Percentiles rank a stretch among this genome's conserved stretches.
phyloP scores from a whole-genome alignment of 2,329 filamentous ascomycete species.

The Monilinia fructigena region DNA sequence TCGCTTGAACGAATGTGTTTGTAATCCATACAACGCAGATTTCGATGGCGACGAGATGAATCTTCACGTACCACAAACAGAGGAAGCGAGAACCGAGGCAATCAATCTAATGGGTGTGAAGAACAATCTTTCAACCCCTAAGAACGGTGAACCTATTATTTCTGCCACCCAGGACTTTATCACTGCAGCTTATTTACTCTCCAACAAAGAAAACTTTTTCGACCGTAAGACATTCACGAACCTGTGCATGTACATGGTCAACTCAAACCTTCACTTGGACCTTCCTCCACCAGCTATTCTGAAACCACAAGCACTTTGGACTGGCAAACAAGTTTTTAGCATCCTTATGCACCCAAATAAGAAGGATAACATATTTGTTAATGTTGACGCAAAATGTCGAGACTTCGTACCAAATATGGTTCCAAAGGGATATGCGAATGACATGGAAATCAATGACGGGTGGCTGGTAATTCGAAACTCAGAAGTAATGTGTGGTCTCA shows the following conservation, averaged over 20 bases:
- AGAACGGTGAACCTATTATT: conserved; percentile 97
- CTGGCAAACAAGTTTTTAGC: conserved; percentile 94
- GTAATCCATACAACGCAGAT: conserved; percentile 97
- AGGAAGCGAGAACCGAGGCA: conserved; percentile 92
- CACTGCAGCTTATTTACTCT: conserved; percentile 86
- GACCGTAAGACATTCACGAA: conserved; percentile 86
- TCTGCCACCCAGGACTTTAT: conserved; percentile 99
- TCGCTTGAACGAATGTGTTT: conserved; percentile 95
- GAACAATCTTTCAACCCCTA: conserved; percentile 91
- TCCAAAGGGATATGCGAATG: conserved; percentile 44
- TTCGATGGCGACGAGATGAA: conserved; percentile 99
- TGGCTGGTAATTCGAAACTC: conserved; percentile 95
- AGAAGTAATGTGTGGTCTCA: conserved; percentile 93
- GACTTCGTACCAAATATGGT: conserved; percentile 61
- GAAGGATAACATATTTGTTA: conserved; percentile 77
- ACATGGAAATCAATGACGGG: conserved; percentile 82
- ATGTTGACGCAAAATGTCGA: conserved; percentile 89
- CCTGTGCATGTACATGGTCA: conserved; percentile 91
- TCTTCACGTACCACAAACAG: conserved; percentile 93
- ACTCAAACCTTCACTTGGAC: conserved; percentile 73
- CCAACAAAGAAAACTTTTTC: conserved; percentile 89
- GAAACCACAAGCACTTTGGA: conserved; percentile 87
- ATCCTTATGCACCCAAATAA: conserved; percentile 87
- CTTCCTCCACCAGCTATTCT: conserved; percentile 83
- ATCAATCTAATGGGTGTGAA: conserved; percentile 98